These are phyloP conservation scores for Phytopythium boreale DNA, from an alignment of 352 stramenopile genomes.

Conservation along the genomic window DNA sequence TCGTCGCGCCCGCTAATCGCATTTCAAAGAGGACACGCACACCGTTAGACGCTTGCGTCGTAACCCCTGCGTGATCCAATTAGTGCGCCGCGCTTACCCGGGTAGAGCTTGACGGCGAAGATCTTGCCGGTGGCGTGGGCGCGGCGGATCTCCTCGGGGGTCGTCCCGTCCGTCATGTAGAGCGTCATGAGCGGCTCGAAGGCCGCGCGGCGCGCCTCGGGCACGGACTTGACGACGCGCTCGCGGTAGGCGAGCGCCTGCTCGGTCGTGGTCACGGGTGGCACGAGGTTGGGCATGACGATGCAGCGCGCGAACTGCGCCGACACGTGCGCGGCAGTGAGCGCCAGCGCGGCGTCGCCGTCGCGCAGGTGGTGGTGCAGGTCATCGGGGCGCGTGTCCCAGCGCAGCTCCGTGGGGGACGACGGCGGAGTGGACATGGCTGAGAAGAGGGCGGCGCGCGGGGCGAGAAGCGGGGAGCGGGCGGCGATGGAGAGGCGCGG, in stretches of 20 bases:
- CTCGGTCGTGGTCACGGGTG: slow-evolving; percentile 94
- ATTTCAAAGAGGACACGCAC: not conserved
- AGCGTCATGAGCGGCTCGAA: slow-evolving; percentile 97
- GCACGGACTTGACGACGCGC: slow-evolving; percentile 89
- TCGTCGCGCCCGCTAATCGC: slow-evolving; percentile 92
- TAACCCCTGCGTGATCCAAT: not conserved
- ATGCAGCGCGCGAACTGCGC: slow-evolving; percentile 88
- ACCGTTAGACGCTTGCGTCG: slow-evolving; percentile 2
- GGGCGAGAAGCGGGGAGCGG: not conserved
- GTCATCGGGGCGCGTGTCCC: slow-evolving; percentile 87
- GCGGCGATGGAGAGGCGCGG: not conserved
- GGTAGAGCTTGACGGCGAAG: slow-evolving; percentile 98
- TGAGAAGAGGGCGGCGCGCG: slow-evolving; percentile 15
- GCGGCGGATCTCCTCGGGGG: slow-evolving; percentile 93
- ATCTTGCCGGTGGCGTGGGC: slow-evolving; percentile 89
- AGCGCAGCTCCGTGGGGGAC: slow-evolving; percentile 27
- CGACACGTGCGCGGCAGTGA: slow-evolving; percentile 81
- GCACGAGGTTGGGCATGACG: slow-evolving; percentile 99
- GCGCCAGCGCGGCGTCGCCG: slow-evolving; percentile 72
- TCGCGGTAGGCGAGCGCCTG: slow-evolving; percentile 96
- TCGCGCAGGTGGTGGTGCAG: slow-evolving; percentile 98
- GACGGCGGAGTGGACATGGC: not conserved
- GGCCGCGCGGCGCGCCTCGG: slow-evolving; percentile 31
- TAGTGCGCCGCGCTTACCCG: slow-evolving; percentile 37
- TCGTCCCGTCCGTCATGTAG: slow-evolving; percentile 98